These are phyloP conservation scores for Quercus alba DNA, from an alignment of 306 rosid genomes.

Conservation along the genomic window DNA sequence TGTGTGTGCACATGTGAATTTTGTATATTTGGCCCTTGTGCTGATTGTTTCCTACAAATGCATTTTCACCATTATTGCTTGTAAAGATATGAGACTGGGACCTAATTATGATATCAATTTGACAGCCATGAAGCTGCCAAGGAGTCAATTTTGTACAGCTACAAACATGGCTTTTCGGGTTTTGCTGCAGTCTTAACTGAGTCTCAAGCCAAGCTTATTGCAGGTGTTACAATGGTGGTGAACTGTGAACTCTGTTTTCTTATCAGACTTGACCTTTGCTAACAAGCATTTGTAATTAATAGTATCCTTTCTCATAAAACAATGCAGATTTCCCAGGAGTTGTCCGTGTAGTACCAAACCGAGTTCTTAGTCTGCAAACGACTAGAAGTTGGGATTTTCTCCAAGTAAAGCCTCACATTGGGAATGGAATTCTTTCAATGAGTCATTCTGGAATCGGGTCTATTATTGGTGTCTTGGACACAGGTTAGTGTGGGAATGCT, in stretches of 20 bases:
- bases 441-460: slow-evolving; percentile 50
- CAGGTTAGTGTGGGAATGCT: slow-evolving; percentile 35
- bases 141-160: slow-evolving; percentile 57
- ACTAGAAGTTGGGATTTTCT: slow-evolving; percentile 74
- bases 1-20: neutral
- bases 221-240: slow-evolving; percentile 53
- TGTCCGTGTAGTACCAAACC: slow-evolving; percentile 45
- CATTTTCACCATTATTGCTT: neutral
- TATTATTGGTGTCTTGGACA: slow-evolving; percentile 58
- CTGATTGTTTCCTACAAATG: neutral
- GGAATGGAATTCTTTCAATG: slow-evolving; percentile 32
- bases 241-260: slow-evolving; percentile 8
- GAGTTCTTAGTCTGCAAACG: slow-evolving; percentile 50
- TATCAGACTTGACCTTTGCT: neutral
- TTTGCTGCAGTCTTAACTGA: slow-evolving; percentile 54
- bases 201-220: slow-evolving; percentile 54
- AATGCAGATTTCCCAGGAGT: slow-evolving; percentile 60
- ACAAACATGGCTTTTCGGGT: slow-evolving; percentile 64
- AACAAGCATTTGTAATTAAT: neutral
- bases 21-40: neutral
- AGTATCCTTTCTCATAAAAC: neutral
- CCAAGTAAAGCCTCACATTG: slow-evolving; percentile 33
- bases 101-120: slow-evolving; percentile 1
- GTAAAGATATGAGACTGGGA: neutral
- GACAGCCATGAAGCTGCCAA: slow-evolving; percentile 45